Base-by-base conservation (phyloP, 106 monocot species). In the Agapanthus africanus region DNA sequence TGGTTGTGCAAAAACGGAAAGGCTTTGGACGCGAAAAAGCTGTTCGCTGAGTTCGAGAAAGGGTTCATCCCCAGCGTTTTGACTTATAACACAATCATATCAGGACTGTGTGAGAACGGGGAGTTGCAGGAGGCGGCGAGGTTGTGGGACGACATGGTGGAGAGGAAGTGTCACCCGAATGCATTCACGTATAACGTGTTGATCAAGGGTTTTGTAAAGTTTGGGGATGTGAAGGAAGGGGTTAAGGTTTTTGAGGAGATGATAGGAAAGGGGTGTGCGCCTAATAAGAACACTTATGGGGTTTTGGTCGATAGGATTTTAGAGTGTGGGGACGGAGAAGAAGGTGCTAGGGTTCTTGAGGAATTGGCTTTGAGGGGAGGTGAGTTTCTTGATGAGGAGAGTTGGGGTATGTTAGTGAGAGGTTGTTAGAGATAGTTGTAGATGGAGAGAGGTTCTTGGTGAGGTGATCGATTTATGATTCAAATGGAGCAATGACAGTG, bases 71-170 rank as follows among this genome's bases (percentile, higher is more conserved):
- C 87, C 3, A 86, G 91, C 14, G 23, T 86, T 19, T 36, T 88
- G 61, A 80, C 81, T 0, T 91, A 88, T 70, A 91, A 88, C 51
- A 85, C 91, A 0, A 78, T 95, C 8, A 84, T 95, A 11, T 76
- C 83, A 4, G 85, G 91, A 1, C 49, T 88, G 83, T 95, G 95
- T 31, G 86, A 88, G 73, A 84, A 81, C 42, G 85, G 85, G 50
- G 83, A 95, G 77, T 40, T 95, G 54, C 86, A 84, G 35, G 91
- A 95, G 75, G 95, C 84, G 0, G 88, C 72, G 32, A 85, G 84
- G 65, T 22, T 95, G 68, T 95, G 95, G 91, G 95, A 91, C 49
- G 74, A 91, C 39, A 95, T 95, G 95, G 71, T 86, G 40, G 88
- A 86, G 56, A 86, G 69, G 65, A 78, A 59, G 21, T 88, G 81